Evolutionary conservation across 768 basidiomycete species (phyloP).

Genomic region (Kwoniella botswanensis): DNA sequence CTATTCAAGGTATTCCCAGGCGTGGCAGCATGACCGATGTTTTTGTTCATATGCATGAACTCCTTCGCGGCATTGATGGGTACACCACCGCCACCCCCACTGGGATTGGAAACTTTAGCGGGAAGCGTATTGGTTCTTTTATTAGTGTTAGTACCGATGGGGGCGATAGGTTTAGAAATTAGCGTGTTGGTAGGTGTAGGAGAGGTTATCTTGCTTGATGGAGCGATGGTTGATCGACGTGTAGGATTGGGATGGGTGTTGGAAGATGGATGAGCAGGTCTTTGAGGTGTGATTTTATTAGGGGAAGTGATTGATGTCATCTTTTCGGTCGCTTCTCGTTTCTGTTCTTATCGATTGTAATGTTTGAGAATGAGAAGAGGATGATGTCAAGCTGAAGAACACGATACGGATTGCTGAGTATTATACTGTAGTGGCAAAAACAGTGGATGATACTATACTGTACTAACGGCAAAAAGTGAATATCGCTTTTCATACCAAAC

Average conservation of each 20-base stretch:
- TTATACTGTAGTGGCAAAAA: not conserved
- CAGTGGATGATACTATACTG: not conserved
- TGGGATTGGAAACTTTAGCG: not conserved
- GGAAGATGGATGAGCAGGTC: not conserved
- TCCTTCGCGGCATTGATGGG: not conserved
- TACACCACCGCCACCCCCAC: not conserved
- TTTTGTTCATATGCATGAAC: not conserved
- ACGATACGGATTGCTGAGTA: too few species aligned
- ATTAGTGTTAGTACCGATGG: not conserved
- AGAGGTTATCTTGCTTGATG: not conserved
- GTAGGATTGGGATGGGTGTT: not conserved
- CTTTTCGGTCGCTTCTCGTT: not conserved
- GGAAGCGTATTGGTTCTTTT: not conserved
- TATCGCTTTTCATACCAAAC: not conserved
- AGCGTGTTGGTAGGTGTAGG: not conserved
- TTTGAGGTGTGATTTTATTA: not conserved
- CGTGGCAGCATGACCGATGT: not conserved
- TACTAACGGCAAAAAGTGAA: not conserved
- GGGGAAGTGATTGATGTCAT: not conserved
- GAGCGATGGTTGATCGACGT: not conserved
- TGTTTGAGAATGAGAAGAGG: not conserved
- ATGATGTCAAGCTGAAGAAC: not conserved
- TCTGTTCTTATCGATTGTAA: not conserved
- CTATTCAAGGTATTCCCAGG: slow-evolving; percentile 9
- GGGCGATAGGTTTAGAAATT: not conserved